Evolutionary conservation across 495 filamentous ascomycete genomes (phyloP).

Genomic region (Aspergillus steynii): DNA sequence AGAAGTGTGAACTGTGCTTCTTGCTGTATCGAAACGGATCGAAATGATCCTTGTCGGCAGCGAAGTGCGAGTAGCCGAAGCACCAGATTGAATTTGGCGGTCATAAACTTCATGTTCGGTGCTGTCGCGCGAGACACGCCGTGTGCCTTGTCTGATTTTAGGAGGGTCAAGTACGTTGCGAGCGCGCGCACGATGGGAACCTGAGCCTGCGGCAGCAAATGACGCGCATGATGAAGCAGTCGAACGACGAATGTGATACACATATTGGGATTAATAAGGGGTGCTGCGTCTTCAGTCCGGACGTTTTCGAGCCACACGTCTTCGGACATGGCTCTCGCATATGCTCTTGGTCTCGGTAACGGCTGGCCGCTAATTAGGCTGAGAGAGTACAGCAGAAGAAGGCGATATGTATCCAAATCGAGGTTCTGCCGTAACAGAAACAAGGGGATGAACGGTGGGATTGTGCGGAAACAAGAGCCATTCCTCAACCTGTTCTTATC

Average conservation of each 20-base stretch:
- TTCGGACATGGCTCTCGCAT: conserved; percentile 2
- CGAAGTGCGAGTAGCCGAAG: conserved; percentile 58
- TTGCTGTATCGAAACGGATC: conserved; percentile 50
- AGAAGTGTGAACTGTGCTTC: conserved; percentile 65
- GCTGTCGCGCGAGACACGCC: conserved; percentile 2
- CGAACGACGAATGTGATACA: conserved; percentile 45
- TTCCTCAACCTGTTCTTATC: conserved; percentile 18
- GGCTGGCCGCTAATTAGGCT: conserved; percentile 39
- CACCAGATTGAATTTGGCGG: conserved; percentile 50
- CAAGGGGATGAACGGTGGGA: conserved; percentile 53
- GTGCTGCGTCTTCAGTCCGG: conserved; percentile 10
- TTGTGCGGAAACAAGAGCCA: conserved; percentile 2
- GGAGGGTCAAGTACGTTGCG: conserved; percentile 31
- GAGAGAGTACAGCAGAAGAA: conserved; percentile 44
- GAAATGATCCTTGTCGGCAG: conserved; percentile 47
- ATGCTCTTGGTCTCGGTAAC: conserved; percentile 15
- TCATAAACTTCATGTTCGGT: conserved; percentile 27
- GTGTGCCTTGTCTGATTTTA: conserved; percentile 7
- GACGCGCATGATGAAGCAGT: conserved; percentile 59
- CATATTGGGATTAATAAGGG: conserved; percentile 28
- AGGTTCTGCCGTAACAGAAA: conserved; percentile 51
- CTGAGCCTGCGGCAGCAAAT: conserved; percentile 57
- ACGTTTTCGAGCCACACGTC: conserved; percentile 16
- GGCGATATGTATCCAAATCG: conserved; percentile 40
- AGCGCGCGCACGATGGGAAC: conserved; percentile 45